Percentiles rank a stretch among this genome's conserved stretches.
Conservation (phyloP, 1,139 yeast species). For the Saccharomycopsis crataegensis region DNA sequence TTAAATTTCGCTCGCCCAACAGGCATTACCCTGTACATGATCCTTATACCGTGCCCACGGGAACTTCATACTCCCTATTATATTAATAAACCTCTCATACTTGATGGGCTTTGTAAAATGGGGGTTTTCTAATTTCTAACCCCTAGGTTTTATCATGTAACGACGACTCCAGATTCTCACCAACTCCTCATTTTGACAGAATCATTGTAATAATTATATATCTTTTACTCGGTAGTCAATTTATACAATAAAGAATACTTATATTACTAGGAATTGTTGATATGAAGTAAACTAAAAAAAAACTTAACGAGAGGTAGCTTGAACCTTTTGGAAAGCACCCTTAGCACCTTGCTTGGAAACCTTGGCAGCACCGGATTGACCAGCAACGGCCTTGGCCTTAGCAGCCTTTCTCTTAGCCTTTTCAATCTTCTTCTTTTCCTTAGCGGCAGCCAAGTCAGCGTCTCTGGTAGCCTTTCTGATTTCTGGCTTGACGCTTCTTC, state of each 20-base stretch:
- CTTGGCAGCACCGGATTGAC: slow-evolving; percentile 47
- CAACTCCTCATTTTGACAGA: too few relatives aligned
- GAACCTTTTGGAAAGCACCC: slow-evolving; percentile 95
- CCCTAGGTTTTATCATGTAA: too few relatives aligned
- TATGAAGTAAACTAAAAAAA: not conserved
- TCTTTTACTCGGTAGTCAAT: too few relatives aligned
- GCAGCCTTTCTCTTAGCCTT: slow-evolving; percentile 95
- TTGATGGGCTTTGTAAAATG: too few relatives aligned
- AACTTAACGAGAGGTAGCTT: slow-evolving; percentile 88
- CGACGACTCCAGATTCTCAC: too few relatives aligned
- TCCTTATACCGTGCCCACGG: too few relatives aligned
- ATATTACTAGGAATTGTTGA: too few relatives aligned
- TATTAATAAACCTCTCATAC: too few relatives aligned
- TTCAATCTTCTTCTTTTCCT: slow-evolving; percentile 91
- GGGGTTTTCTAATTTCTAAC: too few relatives aligned
- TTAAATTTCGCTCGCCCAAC: not conserved
- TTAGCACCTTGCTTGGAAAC: slow-evolving; percentile 81
- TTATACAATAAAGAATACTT: too few relatives aligned
- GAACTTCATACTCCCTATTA: too few relatives aligned
- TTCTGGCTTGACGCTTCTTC: slow-evolving; percentile 94
- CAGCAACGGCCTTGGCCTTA: slow-evolving; percentile 77
- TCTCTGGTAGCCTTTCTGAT: slow-evolving; percentile 98
- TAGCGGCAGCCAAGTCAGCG: slow-evolving; percentile 81
- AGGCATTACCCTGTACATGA: not conserved
- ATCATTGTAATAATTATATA: too few relatives aligned